phyloP scores from a whole-genome alignment of 1,139 yeast species.

The Nakaseomyces nivariensis region DNA sequence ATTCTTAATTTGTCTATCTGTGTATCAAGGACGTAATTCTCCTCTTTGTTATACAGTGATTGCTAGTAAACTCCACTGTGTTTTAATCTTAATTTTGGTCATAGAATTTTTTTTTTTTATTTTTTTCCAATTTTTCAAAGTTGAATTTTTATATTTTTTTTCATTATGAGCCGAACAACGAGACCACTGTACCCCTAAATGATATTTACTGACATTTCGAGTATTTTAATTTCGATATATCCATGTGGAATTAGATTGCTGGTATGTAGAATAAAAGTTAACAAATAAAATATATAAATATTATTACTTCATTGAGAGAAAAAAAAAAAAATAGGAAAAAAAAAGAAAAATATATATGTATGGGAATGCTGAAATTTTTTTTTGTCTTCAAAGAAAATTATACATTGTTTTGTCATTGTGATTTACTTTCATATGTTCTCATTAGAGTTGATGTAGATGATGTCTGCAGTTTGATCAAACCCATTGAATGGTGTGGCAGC shows the following conservation, averaged over 20 bases:
- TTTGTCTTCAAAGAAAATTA: background rate
- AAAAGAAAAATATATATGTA: background rate
- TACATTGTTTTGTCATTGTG: too few relatives aligned
- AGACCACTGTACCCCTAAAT: background rate
- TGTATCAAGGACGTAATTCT: too few relatives aligned
- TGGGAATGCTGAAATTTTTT: background rate
- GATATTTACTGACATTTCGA: too few relatives aligned
- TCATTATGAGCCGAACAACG: background rate
- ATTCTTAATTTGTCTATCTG: background rate
- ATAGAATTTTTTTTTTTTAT: background rate
- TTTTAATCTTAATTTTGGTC: background rate
- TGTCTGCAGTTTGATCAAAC: constrained; percentile 52
- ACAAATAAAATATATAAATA: too few relatives aligned
- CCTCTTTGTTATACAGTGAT: too few relatives aligned
- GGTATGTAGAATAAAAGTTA: too few relatives aligned
- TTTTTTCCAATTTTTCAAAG: background rate
- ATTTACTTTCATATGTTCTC: background rate
- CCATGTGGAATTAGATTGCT: too few relatives aligned
- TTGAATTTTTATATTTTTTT: constrained; percentile 1
- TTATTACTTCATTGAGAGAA: too few relatives aligned
- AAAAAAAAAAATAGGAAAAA: background rate
- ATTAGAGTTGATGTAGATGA: constrained; percentile 44
- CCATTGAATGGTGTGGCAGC: constrained; percentile 90
- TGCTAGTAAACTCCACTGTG: too few relatives aligned
- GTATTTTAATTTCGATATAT: too few relatives aligned